Percentiles rank a stretch among this genome's conserved stretches.
Conservation (phyloP, 2,329 filamentous ascomycete genomes). For the Colletotrichum horii region DNA sequence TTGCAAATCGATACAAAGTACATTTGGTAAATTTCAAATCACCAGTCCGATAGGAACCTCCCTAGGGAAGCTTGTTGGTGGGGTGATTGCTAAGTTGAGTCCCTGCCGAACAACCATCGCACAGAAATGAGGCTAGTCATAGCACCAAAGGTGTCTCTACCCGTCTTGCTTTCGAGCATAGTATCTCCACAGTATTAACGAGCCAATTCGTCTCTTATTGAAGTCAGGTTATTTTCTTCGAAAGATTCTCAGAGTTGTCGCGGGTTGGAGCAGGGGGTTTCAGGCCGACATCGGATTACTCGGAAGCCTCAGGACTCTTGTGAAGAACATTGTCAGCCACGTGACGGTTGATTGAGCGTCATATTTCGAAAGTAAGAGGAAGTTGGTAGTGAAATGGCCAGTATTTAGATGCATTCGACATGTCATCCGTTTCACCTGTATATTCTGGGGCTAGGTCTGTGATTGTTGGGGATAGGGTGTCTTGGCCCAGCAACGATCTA, state of each 20-base stretch:
- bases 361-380: too few relatives aligned
- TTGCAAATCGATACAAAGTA: not conserved
- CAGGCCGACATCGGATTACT: not conserved
- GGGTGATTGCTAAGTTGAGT: not conserved
- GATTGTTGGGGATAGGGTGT: not conserved
- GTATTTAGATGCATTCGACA: too few relatives aligned
- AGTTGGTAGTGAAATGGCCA: too few relatives aligned
- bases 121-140: not conserved
- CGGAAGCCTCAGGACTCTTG: not conserved
- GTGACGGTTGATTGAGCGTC: not conserved
- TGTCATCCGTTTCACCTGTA: too few relatives aligned
- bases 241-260: not conserved
- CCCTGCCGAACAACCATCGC: not conserved
- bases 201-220: not conserved
- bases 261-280: not conserved
- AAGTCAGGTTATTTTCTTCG: not conserved
- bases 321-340: not conserved
- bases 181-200: not conserved
- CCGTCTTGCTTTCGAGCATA: not conserved
- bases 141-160: not conserved
- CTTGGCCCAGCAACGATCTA: not conserved
- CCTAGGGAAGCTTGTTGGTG: not conserved
- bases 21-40: not conserved
- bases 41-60: rapidly evolving
- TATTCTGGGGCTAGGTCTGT: not conserved